Base-by-base conservation (phyloP, 176 grass and related monocot genomes). In the Juncus inflexus region DNA sequence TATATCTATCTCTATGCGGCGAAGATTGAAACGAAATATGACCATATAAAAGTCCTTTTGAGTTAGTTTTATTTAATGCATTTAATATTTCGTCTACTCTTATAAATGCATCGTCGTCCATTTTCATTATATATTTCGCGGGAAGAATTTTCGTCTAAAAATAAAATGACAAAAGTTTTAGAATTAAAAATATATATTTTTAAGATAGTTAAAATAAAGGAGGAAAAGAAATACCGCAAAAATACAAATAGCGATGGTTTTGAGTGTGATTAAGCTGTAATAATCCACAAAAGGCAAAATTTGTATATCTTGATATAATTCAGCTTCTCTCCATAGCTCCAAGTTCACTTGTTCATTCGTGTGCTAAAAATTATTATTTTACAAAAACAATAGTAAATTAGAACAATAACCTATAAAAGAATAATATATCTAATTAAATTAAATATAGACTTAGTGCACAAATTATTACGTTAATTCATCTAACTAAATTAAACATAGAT, bases 71-170 rank as follows among this genome's bases (percentile, higher is more conserved):
- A 58, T 79, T 90, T 56, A 96, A 63, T 55, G 60, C 90, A 16
- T 86, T 80, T 53, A 90, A 79, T 52, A 96, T 80, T 87, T 90
- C 86, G 84, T 96, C 81, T 3, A 90, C 90, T 65, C 91, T 83
- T 65, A 85, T 78, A 87, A 96, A 96, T 67, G 91, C 87, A 87
- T 96, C 91, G 40, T 96, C 91, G 78, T 96, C 91, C 74, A 83
- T 96, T 96, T 96, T 96, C 91, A 96, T 95, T 79, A 90, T 90
- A 74, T 85, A 87, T 71, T 90, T 96, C 64, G 91, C 76, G 58
- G 67, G 80, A 62, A 82, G 55, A 74, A 90, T 76, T 85, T 83
- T 80, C 37, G 81, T 80, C 91, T 96, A 86, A 35, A 51, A 84
- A 75, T n/a, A 76, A 51, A 38, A n/a, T 16, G 5, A 66, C n/a